Percentiles rank a stretch among this genome's conserved stretches.
Conservation (phyloP, 2,329 filamentous ascomycete species). For the Penicillium hordei region DNA sequence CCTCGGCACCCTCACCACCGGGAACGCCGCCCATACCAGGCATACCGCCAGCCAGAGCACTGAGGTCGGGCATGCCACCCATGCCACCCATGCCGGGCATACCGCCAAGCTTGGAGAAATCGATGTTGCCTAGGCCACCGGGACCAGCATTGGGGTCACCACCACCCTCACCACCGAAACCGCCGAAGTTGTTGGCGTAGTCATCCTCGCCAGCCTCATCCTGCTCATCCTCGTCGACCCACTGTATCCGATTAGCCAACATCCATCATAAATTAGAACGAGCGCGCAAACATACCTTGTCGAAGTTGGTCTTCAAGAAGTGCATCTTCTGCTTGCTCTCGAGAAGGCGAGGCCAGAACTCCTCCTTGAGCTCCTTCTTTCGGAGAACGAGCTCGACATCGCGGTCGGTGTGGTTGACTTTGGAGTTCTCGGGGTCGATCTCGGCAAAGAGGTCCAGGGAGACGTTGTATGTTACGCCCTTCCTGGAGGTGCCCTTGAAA, state of each 20-base stretch:
- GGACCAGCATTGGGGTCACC: constrained; percentile 13
- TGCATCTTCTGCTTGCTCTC: constrained; percentile 88
- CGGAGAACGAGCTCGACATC: constrained; percentile 86
- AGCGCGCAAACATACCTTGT: constrained; percentile 64
- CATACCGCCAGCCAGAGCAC: constrained; percentile 38
- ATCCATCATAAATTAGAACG: not conserved
- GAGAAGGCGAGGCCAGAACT: constrained; percentile 93
- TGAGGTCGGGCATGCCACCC: constrained; percentile 54
- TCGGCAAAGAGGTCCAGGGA: constrained; percentile 86
- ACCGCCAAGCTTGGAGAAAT: constrained; percentile 86
- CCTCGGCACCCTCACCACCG: constrained; percentile 38
- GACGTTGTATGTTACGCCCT: constrained; percentile 84
- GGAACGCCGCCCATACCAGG: constrained; percentile 23
- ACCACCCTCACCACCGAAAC: constrained; percentile 35
- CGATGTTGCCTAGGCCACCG: constrained; percentile 76
- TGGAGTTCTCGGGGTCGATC: constrained; percentile 81
- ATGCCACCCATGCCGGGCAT: constrained; percentile 44
- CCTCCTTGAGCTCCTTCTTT: constrained; percentile 94
- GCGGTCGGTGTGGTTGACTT: constrained; percentile 83
- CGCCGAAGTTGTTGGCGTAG: constrained; percentile 54
- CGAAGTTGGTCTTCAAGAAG: constrained; percentile 98
- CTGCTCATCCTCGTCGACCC: constrained; percentile 98
- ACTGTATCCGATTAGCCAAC: constrained; percentile 50
- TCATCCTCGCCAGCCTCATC: constrained; percentile 85
- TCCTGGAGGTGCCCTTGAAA: constrained; percentile 81